Evolutionary conservation across 352 stramenopile species (phyloP).

Genomic region (Globisporangium emineosum): DNA sequence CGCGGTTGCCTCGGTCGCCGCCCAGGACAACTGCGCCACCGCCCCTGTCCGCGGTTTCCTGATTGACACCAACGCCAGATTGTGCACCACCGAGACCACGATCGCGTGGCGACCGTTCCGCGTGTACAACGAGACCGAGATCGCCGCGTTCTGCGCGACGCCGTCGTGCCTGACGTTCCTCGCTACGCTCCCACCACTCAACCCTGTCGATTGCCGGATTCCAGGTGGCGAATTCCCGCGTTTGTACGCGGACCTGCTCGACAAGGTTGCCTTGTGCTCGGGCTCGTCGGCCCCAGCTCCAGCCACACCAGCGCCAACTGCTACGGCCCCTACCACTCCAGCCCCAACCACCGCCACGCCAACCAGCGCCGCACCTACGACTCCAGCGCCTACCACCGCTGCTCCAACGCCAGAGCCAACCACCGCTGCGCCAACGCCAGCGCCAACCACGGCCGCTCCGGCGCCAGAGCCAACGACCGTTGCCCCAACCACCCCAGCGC

Average conservation of each 20-base stretch:
- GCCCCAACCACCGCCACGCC: too few relatives aligned
- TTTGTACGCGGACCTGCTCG: neutral
- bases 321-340: too few relatives aligned
- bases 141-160: conserved; percentile 3
- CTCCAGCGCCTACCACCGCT: neutral
- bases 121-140: conserved; percentile 7
- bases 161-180: conserved; percentile 5
- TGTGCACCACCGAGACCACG: neutral
- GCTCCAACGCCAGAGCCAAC: neutral
- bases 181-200: conserved; percentile 6
- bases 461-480: neutral
- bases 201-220: conserved; percentile 7
- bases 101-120: conserved; percentile 5
- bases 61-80: neutral
- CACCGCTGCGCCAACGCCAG: too few relatives aligned
- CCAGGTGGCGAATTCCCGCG: neutral
- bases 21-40: neutral
- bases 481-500: neutral
- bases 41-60: neutral
- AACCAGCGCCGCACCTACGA: neutral
- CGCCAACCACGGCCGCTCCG: neutral
- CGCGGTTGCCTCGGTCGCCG: neutral
- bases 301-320: too few relatives aligned
- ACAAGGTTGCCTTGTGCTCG: neutral
- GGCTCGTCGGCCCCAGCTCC: neutral